Conservation (phyloP, 768 basidiomycete species). For the Kwoniella shandongensis region DNA sequence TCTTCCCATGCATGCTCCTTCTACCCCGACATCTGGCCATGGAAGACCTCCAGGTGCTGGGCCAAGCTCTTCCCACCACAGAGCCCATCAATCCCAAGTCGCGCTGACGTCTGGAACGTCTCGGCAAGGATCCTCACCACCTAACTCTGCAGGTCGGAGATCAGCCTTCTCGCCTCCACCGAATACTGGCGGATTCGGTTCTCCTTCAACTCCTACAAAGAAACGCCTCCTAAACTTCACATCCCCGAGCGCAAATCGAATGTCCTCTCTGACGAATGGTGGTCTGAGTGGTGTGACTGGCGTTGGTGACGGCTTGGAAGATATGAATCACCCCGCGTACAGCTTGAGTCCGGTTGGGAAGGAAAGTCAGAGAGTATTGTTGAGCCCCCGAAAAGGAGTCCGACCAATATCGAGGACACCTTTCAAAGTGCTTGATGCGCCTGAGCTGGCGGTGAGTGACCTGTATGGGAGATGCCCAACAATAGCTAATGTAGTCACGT, state of each 20-base stretch:
- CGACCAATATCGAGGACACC: constrained; percentile 90
- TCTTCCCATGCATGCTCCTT: constrained; percentile 45
- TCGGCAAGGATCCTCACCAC: constrained; percentile 28
- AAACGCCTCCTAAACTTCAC: constrained; percentile 51
- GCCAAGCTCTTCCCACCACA: constrained; percentile 35
- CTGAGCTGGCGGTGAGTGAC: constrained; percentile 71
- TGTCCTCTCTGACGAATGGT: constrained; percentile 56
- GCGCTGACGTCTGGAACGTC: constrained; percentile 29
- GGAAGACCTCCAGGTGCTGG: constrained; percentile 46
- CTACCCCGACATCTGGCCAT: constrained; percentile 46
- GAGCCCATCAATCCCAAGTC: constrained; percentile 43
- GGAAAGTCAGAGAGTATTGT: constrained; percentile 75
- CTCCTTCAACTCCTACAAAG: constrained; percentile 50
- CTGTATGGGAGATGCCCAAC: not conserved
- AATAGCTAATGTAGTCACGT: constrained; percentile 6
- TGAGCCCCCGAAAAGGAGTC: constrained; percentile 76
- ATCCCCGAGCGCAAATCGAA: constrained; percentile 58
- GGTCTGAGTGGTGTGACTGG: constrained; percentile 35
- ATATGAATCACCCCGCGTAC: constrained; percentile 82
- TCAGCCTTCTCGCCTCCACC: constrained; percentile 46
- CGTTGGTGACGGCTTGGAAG: constrained; percentile 61
- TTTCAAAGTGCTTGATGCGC: constrained; percentile 94
- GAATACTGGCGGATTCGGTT: constrained; percentile 6
- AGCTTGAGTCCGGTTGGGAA: constrained; percentile 85
- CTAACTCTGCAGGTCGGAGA: constrained; percentile 25